Evolutionary conservation across 2,329 filamentous ascomycete species (phyloP).

Genomic region (Aspergillus hortae): DNA sequence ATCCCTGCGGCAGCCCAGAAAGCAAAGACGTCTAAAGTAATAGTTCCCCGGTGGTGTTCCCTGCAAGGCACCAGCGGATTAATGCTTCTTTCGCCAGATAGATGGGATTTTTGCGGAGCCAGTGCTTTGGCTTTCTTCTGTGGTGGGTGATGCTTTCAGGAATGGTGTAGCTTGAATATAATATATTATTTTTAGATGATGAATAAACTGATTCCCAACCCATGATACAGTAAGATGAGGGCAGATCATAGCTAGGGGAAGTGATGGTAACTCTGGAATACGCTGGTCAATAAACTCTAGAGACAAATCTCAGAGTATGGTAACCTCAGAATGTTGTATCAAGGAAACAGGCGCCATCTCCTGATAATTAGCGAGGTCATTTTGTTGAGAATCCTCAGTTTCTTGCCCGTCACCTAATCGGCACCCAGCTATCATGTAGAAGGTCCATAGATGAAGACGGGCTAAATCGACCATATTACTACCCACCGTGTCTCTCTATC

Average conservation of each 20-base stretch:
- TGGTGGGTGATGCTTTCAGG: neutral
- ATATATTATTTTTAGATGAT: conserved; percentile 2
- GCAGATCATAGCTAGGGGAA: neutral
- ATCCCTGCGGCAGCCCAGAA: conserved; percentile 5
- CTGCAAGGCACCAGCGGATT: conserved; percentile 1
- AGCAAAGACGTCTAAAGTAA: conserved; percentile 1
- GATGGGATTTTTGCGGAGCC: neutral
- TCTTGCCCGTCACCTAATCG: conserved; percentile 3
- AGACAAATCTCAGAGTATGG: conserved; percentile 4
- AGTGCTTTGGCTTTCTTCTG: neutral
- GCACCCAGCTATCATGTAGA: conserved; percentile 4
- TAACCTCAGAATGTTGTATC: conserved; percentile 3
- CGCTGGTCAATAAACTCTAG: conserved; percentile 1
- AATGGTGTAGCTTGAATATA: neutral
- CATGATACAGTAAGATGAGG: conserved; percentile 4
- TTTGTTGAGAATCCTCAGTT: conserved; percentile 5
- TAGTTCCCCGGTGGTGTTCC: neutral
- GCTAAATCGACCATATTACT: neutral
- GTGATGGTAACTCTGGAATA: conserved; percentile 3
- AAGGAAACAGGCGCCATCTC: conserved; percentile 1
- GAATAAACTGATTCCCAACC: conserved; percentile 2
- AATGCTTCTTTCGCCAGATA: neutral
- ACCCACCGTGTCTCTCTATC: too few species aligned
- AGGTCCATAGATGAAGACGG: neutral
- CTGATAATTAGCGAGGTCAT: conserved; percentile 1